A percentile compares a stretch with the other conserved stretches of the same genome.
phyloP scores from a whole-genome alignment of 257 asterid genomes.

The Forsythia suspensa region DNA sequence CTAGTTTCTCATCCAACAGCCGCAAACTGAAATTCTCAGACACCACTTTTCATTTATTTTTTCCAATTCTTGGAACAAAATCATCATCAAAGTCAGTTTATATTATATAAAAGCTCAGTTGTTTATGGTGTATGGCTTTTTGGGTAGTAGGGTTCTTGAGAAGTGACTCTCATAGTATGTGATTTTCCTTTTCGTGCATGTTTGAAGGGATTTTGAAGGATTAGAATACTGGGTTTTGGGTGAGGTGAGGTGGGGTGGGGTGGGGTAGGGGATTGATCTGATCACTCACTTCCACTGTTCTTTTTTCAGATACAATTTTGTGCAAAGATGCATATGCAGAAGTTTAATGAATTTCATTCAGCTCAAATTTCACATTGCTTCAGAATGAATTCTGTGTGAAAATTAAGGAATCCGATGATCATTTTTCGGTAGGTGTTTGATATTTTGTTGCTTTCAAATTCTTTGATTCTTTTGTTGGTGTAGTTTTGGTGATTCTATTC shows the following conservation, averaged over 20 bases:
- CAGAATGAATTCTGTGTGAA: constrained; percentile 46
- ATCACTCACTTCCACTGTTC: constrained; percentile 25
- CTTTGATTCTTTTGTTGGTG: constrained; percentile 57
- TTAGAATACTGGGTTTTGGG: constrained; percentile 17
- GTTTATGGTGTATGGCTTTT: constrained; percentile 49
- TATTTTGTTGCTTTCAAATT: constrained; percentile 35
- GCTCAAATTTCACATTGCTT: constrained; percentile 32
- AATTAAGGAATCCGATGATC: constrained; percentile 89
- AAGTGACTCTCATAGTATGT: constrained; percentile 19
- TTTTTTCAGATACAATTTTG: constrained; percentile 45
- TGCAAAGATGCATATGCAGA: constrained; percentile 39
- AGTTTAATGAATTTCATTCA: constrained; percentile 25
- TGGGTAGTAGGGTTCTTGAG: constrained; percentile 59
- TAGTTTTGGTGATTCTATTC: constrained; percentile 46
- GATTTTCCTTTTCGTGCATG: constrained; percentile 29
- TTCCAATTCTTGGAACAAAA: neutral
- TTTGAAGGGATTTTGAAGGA: constrained; percentile 23
- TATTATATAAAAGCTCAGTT: constrained; percentile 53
- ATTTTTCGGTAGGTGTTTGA: constrained; percentile 47
- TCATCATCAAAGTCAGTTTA: constrained; percentile 4
- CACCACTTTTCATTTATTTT: constrained; percentile 31
- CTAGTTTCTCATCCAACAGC: constrained; percentile 58
- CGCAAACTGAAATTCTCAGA: constrained; percentile 19
- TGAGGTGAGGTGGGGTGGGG: constrained; percentile 16
- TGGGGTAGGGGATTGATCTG: constrained; percentile 7